Conservation (phyloP, 2,329 filamentous ascomycete genomes). For the Simplicillium aogashimaense region DNA sequence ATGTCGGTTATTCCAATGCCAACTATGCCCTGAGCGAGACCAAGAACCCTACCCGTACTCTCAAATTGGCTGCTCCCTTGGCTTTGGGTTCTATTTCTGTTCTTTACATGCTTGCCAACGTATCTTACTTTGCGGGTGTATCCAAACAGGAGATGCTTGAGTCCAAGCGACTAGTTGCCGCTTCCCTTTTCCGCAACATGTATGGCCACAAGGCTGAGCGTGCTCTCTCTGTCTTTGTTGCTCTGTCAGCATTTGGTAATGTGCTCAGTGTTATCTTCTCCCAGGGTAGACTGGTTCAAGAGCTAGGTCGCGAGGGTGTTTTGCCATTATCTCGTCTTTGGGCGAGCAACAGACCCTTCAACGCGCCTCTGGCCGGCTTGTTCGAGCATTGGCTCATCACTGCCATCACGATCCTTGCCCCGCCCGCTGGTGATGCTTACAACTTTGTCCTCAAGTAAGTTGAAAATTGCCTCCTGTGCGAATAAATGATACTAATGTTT, state of each 20-base stretch:
- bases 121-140: slow-evolving; percentile 55
- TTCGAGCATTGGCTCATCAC: slow-evolving; percentile 56
- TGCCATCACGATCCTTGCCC: slow-evolving; percentile 55
- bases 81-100: slow-evolving; percentile 48
- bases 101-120: slow-evolving; percentile 57
- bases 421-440: slow-evolving; percentile 57
- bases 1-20: slow-evolving; percentile 58
- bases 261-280: slow-evolving; percentile 60
- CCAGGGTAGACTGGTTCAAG: slow-evolving; percentile 55
- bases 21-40: slow-evolving; percentile 59
- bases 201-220: slow-evolving; percentile 44
- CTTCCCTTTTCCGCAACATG: slow-evolving; percentile 45
- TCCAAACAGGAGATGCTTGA: slow-evolving; percentile 41
- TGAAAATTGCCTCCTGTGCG: no score
- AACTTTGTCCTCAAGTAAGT: slow-evolving; percentile 50
- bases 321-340: slow-evolving; percentile 52
- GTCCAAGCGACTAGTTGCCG: slow-evolving; percentile 41
- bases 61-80: slow-evolving; percentile 54
- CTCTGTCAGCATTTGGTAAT: slow-evolving; percentile 58
- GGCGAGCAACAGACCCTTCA: slow-evolving; percentile 55
- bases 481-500: slow-evolving; percentile 3
- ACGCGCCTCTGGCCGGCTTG: slow-evolving; percentile 49
- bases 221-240: slow-evolving; percentile 55
- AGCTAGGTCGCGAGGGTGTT: slow-evolving; percentile 57
- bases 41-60: slow-evolving; percentile 52